phyloP scores from a whole-genome alignment of 805 yeast species.

The Starmerella riodocensis region DNA sequence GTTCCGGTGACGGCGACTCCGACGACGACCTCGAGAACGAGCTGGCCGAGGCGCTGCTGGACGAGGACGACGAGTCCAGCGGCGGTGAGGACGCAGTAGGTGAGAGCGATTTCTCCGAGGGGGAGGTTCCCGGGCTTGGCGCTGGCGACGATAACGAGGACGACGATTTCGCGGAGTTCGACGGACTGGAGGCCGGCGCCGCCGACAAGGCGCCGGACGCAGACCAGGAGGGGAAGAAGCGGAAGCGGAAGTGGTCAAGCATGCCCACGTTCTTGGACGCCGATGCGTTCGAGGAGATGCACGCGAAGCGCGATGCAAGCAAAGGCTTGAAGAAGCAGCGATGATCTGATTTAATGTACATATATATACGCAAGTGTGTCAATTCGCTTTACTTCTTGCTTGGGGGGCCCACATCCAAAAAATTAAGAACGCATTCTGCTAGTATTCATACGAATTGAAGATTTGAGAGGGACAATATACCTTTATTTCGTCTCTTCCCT shows the following conservation, averaged over 20 bases:
- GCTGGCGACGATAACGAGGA: slow-evolving; percentile 4
- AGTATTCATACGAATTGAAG: no score
- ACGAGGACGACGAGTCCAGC: slow-evolving; percentile 24
- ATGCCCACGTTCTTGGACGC: slow-evolving; percentile 23
- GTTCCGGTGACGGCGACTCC: slow-evolving; percentile 32
- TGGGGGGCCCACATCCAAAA: no score
- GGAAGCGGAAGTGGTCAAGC: slow-evolving; percentile 21
- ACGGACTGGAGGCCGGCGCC: not conserved
- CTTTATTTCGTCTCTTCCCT: no score
- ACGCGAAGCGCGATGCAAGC: slow-evolving; percentile 3
- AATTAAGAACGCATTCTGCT: no score
- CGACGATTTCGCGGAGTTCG: slow-evolving; percentile 13
- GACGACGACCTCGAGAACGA: slow-evolving; percentile 29
- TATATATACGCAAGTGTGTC: no score
- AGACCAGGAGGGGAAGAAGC: slow-evolving; percentile 11
- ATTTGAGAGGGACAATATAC: no score
- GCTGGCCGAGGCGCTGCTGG: slow-evolving; percentile 23
- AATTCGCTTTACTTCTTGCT: no score
- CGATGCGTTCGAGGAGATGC: slow-evolving; percentile 21
- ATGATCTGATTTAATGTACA: no score
- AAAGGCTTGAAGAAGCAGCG: not conserved
- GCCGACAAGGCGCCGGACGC: slow-evolving; percentile 4
- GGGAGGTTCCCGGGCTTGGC: slow-evolving; percentile 38
- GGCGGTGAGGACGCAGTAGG: slow-evolving; percentile 46
- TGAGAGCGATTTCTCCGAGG: slow-evolving; percentile 67